Conservation (phyloP, 2,329 filamentous ascomycete species). For the Alternaria arbusti region DNA sequence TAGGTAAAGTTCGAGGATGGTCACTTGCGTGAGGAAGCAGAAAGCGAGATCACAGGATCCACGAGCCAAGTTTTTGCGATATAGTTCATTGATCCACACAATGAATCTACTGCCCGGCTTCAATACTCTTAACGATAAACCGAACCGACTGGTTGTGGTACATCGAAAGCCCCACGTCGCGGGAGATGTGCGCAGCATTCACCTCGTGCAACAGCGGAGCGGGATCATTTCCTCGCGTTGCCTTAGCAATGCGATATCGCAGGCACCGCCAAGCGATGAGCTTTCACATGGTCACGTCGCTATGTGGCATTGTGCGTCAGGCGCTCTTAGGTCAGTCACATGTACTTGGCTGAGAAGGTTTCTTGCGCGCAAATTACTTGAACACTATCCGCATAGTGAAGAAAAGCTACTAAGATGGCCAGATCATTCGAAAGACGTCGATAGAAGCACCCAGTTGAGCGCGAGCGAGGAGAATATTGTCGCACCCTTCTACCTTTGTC, state of each 20-base stretch:
- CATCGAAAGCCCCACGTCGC: background rate
- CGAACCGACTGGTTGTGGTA: background rate
- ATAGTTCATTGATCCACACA: no score
- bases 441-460: background rate
- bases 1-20: background rate
- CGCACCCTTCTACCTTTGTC: conserved; percentile 12
- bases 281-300: background rate
- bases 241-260: background rate
- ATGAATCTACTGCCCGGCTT: background rate
- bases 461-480: background rate
- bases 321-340: background rate
- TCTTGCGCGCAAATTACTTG: background rate
- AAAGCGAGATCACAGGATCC: background rate
- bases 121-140: no score
- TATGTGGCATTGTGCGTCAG: background rate
- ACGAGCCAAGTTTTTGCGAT: background rate
- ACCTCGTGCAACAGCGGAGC: background rate
- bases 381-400: background rate
- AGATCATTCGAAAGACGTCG: background rate
- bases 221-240: no score
- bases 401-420: background rate
- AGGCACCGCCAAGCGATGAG: background rate
- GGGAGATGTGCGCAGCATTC: background rate
- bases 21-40: no score
- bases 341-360: background rate